Evolutionary conservation across 2,329 filamentous ascomycete species (phyloP).

Genomic region (Chaetomium sp.): DNA sequence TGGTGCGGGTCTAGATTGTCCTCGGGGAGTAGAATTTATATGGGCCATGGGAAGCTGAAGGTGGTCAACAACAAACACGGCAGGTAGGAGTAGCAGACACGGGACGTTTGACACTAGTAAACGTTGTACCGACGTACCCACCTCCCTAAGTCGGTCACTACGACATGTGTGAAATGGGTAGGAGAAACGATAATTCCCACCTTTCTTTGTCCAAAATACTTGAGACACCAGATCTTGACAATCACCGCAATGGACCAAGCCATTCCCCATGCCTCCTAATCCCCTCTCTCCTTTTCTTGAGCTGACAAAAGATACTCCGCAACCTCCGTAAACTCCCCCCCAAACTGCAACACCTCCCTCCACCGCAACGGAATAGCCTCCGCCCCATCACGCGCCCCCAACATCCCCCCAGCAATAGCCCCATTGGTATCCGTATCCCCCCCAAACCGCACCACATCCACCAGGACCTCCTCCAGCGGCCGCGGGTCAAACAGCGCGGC

Average conservation of each 20-base stretch:
- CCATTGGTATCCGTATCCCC: slow-evolving; percentile 42
- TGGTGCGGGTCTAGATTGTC: too few relatives aligned
- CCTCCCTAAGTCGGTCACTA: too few relatives aligned
- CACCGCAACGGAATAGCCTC: slow-evolving; percentile 36
- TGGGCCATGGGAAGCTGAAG: too few relatives aligned
- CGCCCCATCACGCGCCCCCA: slow-evolving; percentile 40
- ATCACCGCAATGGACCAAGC: background rate
- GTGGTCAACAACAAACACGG: background rate
- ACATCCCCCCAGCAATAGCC: slow-evolving; percentile 39
- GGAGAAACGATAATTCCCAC: too few relatives aligned
- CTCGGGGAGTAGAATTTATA: too few relatives aligned
- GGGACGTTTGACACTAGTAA: too few relatives aligned
- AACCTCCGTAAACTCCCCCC: slow-evolving; percentile 30
- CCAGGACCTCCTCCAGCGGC: slow-evolving; percentile 36
- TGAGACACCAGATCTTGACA: too few relatives aligned
- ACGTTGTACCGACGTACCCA: too few relatives aligned
- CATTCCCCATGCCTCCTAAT: too few relatives aligned
- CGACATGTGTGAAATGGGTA: too few relatives aligned
- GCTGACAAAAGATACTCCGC: slow-evolving; percentile 12
- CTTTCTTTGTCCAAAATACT: too few relatives aligned
- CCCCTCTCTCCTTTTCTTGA: background rate
- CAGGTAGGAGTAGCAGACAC: background rate
- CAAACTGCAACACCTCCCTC: slow-evolving; percentile 35
- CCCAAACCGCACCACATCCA: slow-evolving; percentile 41
- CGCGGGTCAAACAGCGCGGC: slow-evolving; percentile 37